Evolutionary conservation across 208 protist species (phyloP), one percentile per base, ranked within the genome.

Genomic region (Trichomonas gallinae): DNA sequence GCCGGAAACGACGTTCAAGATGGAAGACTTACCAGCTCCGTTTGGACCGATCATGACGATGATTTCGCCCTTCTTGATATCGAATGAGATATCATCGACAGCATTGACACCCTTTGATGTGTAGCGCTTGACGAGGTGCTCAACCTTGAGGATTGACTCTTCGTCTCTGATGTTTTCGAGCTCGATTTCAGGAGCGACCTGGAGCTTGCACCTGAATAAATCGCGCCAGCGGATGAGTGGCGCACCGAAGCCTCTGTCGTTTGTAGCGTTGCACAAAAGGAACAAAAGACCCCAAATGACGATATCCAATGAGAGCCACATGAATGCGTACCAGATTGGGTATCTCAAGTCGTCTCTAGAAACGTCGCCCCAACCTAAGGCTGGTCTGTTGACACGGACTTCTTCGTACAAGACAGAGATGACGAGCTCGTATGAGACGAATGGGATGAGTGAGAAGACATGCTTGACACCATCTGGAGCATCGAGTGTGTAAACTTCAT

Each of bases 21-120:
- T 58, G 2, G 45, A 51, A 13, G 89, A 48, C 36, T 96, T 96
- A 38, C 89, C 89, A 96, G 89, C 89, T 44, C 89, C 89, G 17
- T 51, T 63, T 44, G 49, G 49, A 40, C 89, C 89, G 21, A 96
- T 51, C 46, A 96, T 40, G 11, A 51, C 89, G 36, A 96, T 81
- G 40, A 96, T 44, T 96, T 96, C 87, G 21, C 87, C 87, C 38
- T 96, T 96, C 26, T 96, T 44, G 26, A 96, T 58, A n/a, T 58
- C 40, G 46, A 96, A 96, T 1, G 44, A 96, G 42, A 96, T 21
- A 51, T 96, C 87, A 46, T 96, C 44, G 38, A 96, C 40, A 51
- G 87, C 87, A 4, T 40, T 85, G 36, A 85, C 36, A 11, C n/a
- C 34, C 34, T 34, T 42, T 10, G 40, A 46, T 15, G 8, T 40